Conservation (phyloP, 208 protist genomes). For the Angomonas ambiguus region DNA sequence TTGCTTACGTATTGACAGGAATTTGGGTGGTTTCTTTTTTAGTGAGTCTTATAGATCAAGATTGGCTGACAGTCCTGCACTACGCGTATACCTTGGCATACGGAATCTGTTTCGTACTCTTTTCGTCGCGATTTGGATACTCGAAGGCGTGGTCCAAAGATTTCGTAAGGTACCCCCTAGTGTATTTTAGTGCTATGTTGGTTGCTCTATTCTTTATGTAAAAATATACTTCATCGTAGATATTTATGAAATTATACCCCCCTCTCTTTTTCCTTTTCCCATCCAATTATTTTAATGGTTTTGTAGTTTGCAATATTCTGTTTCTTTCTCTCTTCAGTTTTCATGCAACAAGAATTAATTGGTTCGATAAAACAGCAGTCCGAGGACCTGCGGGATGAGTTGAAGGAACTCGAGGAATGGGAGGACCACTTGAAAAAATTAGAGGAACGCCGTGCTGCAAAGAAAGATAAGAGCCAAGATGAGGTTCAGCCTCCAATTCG, state of each 20-base stretch:
- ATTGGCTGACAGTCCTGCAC: neutral
- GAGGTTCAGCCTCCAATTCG: conserved; percentile 59
- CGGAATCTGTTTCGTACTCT: neutral
- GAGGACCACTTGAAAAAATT: conserved; percentile 51
- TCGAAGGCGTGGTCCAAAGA: neutral
- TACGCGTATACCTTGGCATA: neutral
- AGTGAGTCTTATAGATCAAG: conserved; percentile 3
- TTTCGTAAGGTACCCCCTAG: neutral
- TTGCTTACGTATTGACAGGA: neutral
- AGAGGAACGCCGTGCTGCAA: conserved; percentile 31
- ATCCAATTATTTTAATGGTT: neutral
- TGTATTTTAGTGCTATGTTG: neutral
- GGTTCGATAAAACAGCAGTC: conserved; percentile 77
- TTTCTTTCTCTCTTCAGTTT: neutral
- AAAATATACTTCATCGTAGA: neutral
- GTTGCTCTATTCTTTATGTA: neutral
- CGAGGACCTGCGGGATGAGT: conserved; percentile 82
- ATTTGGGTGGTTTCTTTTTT: neutral
- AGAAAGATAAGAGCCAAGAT: conserved; percentile 23
- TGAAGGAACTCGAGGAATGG: conserved; percentile 80
- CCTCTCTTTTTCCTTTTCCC: neutral
- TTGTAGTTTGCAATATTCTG: neutral
- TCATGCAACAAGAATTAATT: conserved; percentile 14
- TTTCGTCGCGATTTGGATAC: neutral
- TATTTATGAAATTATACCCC: neutral